A percentile compares a stretch with the other conserved stretches of the same genome.
phyloP scores from a whole-genome alignment of 2,329 filamentous ascomycete species.

The Dichotomopilus funicola region DNA sequence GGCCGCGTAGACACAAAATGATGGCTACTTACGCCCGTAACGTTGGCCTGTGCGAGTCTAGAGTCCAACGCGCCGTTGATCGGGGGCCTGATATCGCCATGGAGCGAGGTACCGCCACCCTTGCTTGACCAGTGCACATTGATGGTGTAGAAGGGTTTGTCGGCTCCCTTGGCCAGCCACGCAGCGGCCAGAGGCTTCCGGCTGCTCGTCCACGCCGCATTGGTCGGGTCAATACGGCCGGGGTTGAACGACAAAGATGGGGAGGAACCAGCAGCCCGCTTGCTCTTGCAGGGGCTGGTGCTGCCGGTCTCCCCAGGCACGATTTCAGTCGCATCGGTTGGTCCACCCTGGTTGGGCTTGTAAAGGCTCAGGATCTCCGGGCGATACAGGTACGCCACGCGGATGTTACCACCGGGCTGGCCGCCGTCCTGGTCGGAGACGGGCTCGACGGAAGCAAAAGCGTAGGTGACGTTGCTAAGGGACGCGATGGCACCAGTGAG shows the following conservation, averaged over 20 bases:
- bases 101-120: conserved; percentile 56
- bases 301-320: conserved; percentile 32
- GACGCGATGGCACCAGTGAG: conserved; percentile 47
- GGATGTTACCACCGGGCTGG: conserved; percentile 64
- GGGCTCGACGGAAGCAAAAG: conserved; percentile 54
- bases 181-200: conserved; percentile 62
- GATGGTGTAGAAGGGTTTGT: conserved; percentile 58
- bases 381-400: conserved; percentile 63
- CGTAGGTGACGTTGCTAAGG: conserved; percentile 47
- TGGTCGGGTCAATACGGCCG: conserved; percentile 57
- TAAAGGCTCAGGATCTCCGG: conserved; percentile 52
- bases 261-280: conserved; percentile 18
- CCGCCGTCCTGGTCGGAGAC: conserved; percentile 58
- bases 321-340: conserved; percentile 51
- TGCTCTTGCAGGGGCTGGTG: background rate
- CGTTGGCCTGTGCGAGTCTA: conserved; percentile 48
- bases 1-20: too few relatives aligned
- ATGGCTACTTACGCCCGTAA: conserved; percentile 45
- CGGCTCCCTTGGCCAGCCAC: conserved; percentile 52
- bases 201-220: conserved; percentile 52
- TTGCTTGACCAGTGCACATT: conserved; percentile 65
- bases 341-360: conserved; percentile 50
- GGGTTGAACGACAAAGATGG: conserved; percentile 58
- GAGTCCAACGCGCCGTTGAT: conserved; percentile 57
- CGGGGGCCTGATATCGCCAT: conserved; percentile 60